Base-by-base conservation (phyloP, 768 basidiomycete genomes). In the Leccinum arenicola region DNA sequence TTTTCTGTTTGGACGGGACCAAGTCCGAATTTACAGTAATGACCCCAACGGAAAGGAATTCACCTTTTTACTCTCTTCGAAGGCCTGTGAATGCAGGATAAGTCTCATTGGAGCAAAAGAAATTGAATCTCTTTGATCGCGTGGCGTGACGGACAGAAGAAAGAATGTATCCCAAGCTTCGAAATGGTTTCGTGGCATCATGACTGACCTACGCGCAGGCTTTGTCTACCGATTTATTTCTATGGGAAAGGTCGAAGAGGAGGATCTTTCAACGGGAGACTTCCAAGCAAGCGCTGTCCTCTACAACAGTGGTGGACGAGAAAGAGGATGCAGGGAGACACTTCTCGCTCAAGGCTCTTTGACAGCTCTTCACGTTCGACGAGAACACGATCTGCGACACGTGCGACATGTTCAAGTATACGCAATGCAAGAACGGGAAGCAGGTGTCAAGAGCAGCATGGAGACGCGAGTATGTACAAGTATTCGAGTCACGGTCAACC, bases 71-170 rank as follows among this genome's bases (percentile, higher is more conserved):
- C 80, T 98, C 36, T 96, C 36, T 96, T 95, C 92, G 65, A 95
- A 97, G 71, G 95, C 95, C 35, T 95, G 95, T 54, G 95, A 93
- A 71, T 91, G 95, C 66, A 95, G 95, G 70, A 96, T 98, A 80
- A 97, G 97, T 73, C 82, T 97, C 52, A 96, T 98, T 67, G 94
- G 95, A 15, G 95, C 95, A 8, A 96, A 97, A 27, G 8, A 27
- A 27, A 27, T 72, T 84, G 95, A 94, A 97, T 56, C 77, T 98
- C 15, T 98, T 96, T 65, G 95, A 98, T 73, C 71, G 96, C 98
- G 10, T 99, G 96, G 96, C 91, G 96, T 76, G 96, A 99, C 69
- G 97, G 96, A 0, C 96, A 98, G 74, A 99, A 97, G 85, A 98
- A 98, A 84, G 95, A 97, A 76, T 98, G 96, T 95, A 68, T 55